Base-by-base conservation (phyloP, 1,139 yeast species). In the Yamadazyma taylorii region DNA sequence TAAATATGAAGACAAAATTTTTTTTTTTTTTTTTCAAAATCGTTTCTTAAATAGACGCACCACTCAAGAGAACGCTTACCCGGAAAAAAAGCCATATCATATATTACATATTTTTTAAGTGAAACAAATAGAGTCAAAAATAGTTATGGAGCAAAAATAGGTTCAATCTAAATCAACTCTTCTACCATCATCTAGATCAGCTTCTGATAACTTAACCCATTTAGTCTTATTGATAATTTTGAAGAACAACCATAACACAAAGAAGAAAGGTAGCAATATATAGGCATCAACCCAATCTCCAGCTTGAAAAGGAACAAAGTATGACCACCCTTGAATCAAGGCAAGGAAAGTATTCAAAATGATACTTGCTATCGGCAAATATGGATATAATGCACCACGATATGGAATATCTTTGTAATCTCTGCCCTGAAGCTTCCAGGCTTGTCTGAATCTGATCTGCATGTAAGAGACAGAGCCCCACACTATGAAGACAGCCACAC, bases 241-340 rank as follows among this genome's bases (percentile, higher is more conserved):
- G 37, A 59, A 50, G 21, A 51, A 47, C 41, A 64, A 53, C 37
- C 53, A 58, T 12, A 66, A 35, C 5, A 79, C 49, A 26, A 67
- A 61, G 42, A 78, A 80, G 30, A 81, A 62, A 3, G 88, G 87
- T 21, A 82, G 55, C 47, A 82, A 60, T 40, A 82, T 73, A 52
- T 83, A 82, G 4, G 82, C 78, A 53, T 81, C 88, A 29, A 82
- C 81, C 56, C 80, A 82, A 42, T 69, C 65, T 22, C 73, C 79
- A 5, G 78, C 81, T 38, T 69, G 66, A 48, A 79, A 82, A 0
- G 89, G 88, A 38, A 69, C 67, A 48, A 82, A 75, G 31, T 72
- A 66, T 1, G 83, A 65, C 87, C 88, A 82, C 3, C 88, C 85
- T 56, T 82, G 88, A 24, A 82, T 76, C 17, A 82, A 56, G 2